A percentile compares a stretch with the other conserved stretches of the same genome.
Evolutionary conservation across 768 basidiomycete genomes (phyloP).

Genomic region (Psilocybe cyanescens): DNA sequence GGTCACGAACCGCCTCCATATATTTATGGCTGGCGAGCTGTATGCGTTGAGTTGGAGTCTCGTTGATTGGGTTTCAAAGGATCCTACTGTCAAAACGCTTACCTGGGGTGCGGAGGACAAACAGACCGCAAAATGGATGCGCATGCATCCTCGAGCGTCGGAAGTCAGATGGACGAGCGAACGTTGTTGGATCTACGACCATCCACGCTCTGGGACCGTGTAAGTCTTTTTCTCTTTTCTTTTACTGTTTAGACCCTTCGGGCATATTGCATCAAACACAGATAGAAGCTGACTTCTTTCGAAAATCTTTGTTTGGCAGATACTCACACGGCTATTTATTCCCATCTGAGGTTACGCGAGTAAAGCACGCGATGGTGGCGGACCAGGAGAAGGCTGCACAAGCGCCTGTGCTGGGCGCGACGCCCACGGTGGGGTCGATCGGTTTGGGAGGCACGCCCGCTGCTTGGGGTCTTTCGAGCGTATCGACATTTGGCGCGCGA

Average conservation of each 20-base stretch:
- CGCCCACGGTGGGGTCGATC: conserved; percentile 23
- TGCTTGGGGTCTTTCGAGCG: conserved; percentile 80
- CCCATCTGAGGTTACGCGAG: conserved; percentile 81
- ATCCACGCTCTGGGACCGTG: conserved; percentile 93
- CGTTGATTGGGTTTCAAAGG: conserved; percentile 84
- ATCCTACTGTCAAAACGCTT: conserved; percentile 65
- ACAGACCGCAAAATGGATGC: conserved; percentile 92
- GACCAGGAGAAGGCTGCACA: conserved; percentile 51
- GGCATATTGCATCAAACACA: neutral
- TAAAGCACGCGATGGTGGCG: conserved; percentile 58
- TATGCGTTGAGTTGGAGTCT: conserved; percentile 91
- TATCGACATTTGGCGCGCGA: conserved; percentile 79
- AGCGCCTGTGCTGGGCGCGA: conserved; percentile 31
- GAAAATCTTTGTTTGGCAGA: conserved; percentile 38
- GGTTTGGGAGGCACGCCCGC: conserved; percentile 49
- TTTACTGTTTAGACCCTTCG: neutral
- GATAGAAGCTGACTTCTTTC: conserved; percentile 6
- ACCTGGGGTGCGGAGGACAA: conserved; percentile 91
- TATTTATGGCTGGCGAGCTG: conserved; percentile 95
- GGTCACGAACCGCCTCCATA: conserved; percentile 83
- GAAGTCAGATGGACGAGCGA: conserved; percentile 91
- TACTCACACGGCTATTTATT: conserved; percentile 96
- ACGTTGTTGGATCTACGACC: conserved; percentile 98
- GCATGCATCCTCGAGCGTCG: conserved; percentile 74
- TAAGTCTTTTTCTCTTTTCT: conserved; percentile 39